phyloP scores from a whole-genome alignment of 202 grass and related monocot genomes.

The Carex arenaria region DNA sequence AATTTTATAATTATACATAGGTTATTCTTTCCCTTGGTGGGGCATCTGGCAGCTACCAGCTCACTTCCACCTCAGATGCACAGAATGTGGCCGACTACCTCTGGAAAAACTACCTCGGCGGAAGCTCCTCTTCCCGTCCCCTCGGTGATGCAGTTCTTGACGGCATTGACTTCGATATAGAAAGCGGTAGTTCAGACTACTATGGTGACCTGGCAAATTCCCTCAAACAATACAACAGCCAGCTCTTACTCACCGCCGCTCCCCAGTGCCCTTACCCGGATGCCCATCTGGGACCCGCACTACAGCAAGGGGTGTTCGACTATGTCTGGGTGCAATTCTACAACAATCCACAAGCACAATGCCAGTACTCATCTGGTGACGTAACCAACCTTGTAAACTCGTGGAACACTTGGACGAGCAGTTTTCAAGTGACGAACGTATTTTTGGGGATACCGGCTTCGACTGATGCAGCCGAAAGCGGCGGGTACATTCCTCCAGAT shows the following conservation, averaged over 20 bases:
- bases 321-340: constrained; percentile 83
- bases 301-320: constrained; percentile 50
- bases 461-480: constrained; percentile 19
- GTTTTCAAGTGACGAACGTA: constrained; percentile 25
- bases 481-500: constrained; percentile 41
- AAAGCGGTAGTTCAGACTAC: constrained; percentile 41
- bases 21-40: constrained; percentile 70
- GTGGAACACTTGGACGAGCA: constrained; percentile 43
- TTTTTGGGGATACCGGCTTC: constrained; percentile 49
- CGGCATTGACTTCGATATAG: constrained; percentile 84
- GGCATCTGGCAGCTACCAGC: constrained; percentile 31
- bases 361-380: constrained; percentile 38
- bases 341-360: constrained; percentile 67
- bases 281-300: constrained; percentile 26
- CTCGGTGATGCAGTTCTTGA: constrained; percentile 59
- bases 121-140: constrained; percentile 39
- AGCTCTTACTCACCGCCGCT: constrained; percentile 57
- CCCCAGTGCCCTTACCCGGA: constrained; percentile 70
- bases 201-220: constrained; percentile 48
- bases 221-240: constrained; percentile 31
- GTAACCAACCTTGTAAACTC: constrained; percentile 33
- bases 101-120: constrained; percentile 57
- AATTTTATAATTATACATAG: not conserved
- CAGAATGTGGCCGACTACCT: constrained; percentile 46
- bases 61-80: constrained; percentile 42